phyloP scores from a whole-genome alignment of 257 asterid genomes.

The Rauvolfia tetraphylla region DNA sequence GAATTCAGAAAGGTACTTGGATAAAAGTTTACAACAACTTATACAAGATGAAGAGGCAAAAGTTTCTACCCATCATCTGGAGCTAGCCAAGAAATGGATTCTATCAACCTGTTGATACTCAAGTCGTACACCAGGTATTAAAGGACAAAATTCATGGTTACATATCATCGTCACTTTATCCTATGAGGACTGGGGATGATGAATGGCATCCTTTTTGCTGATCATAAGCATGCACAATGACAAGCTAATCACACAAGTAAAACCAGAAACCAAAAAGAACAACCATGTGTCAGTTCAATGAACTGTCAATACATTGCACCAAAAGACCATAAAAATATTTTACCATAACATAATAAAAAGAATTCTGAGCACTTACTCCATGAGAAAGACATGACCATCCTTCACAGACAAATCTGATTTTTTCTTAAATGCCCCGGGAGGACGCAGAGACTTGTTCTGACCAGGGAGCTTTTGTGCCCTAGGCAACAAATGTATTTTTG shows the following conservation, averaged over 20 bases:
- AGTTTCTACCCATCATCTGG: background rate
- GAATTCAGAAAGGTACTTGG: background rate
- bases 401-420: slow-evolving; percentile 95
- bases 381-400: slow-evolving; percentile 93
- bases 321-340: too few species aligned
- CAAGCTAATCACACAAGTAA: too few species aligned
- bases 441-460: slow-evolving; percentile 90
- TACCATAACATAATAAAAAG: background rate
- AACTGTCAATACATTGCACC: too few species aligned
- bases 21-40: background rate
- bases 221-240: too few species aligned
- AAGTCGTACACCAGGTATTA: too few species aligned
- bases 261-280: too few species aligned
- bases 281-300: too few species aligned
- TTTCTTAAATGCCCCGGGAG: slow-evolving; percentile 99
- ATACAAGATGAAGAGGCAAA: background rate
- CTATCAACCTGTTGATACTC: too few species aligned
- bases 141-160: too few species aligned
- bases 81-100: background rate
- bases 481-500: slow-evolving; percentile 73
- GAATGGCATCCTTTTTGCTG: too few species aligned
- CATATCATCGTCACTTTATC: too few species aligned
- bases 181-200: too few species aligned
- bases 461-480: slow-evolving; percentile 98
- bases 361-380: slow-evolving; percentile 75